Evolutionary conservation across 2,329 filamentous ascomycete genomes (phyloP).

Genomic region (Fusarium metavorans): DNA sequence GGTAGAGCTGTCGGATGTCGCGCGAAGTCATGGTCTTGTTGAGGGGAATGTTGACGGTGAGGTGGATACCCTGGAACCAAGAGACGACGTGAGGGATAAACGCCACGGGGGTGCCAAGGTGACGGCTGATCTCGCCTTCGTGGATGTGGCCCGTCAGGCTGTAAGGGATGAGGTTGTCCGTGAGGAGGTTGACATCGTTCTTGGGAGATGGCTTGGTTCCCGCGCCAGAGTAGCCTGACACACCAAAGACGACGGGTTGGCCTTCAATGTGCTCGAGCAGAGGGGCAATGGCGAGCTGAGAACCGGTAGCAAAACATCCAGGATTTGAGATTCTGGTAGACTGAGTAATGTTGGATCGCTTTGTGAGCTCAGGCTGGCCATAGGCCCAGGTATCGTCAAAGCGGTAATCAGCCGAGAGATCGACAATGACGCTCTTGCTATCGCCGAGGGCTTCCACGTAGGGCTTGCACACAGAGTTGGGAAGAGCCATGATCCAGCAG

Average conservation of each 20-base stretch:
- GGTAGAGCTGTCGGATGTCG: constrained; percentile 93
- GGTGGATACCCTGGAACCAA: constrained; percentile 96
- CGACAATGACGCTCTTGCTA: constrained; percentile 82
- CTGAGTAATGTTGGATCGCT: constrained; percentile 79
- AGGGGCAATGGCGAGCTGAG: constrained; percentile 89
- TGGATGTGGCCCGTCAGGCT: constrained; percentile 86
- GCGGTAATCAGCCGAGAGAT: constrained; percentile 96
- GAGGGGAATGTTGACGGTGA: constrained; percentile 91
- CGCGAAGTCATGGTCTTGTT: constrained; percentile 88
- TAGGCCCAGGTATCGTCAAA: constrained; percentile 80
- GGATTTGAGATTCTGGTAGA: constrained; percentile 60
- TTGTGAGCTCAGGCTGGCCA: constrained; percentile 87
- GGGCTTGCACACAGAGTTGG: constrained; percentile 94
- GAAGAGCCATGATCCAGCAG: constrained; percentile 99
- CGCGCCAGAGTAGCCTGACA: constrained; percentile 82
- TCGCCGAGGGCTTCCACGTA: constrained; percentile 84
- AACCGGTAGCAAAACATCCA: constrained; percentile 88
- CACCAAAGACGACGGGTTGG: constrained; percentile 86
- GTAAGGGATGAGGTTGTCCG: constrained; percentile 87
- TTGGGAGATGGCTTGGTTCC: constrained; percentile 92
- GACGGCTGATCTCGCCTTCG: constrained; percentile 87
- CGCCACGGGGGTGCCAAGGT: constrained; percentile 79
- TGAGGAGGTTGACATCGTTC: constrained; percentile 87
- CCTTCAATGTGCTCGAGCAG: constrained; percentile 81
- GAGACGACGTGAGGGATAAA: constrained; percentile 96